Base-by-base conservation (phyloP, 1,284 basidiomycete species). In the Athelia sp. region DNA sequence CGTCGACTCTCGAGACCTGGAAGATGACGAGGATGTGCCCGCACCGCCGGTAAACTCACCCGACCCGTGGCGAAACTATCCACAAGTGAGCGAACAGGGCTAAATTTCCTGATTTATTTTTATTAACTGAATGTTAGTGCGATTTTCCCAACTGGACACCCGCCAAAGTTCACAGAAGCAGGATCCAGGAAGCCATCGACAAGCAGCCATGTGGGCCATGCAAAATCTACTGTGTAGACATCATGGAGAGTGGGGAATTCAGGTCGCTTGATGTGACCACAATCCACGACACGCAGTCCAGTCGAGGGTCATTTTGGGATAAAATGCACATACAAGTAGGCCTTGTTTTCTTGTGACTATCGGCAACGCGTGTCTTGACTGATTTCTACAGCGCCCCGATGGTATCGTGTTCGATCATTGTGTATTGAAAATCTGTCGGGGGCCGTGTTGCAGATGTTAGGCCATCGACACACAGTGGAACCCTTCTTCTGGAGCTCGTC, bases 71-170 rank as follows among this genome's bases (percentile, higher is more conserved):
- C 26, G 26, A 29, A 8, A 47, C 13, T 1, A 19, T 40, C 36
- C 36, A 40, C 36, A 40, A 9, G 36, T 40, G 36, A 4, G 36
- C 36, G 36, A 6, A 22, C 36, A 22, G 4, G 15, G 21, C 36
- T 6, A 6, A 8, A 6, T 18, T 50, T 31, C 45, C 70, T 67
- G 65, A 45, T 2, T 1, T 34, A 17, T 6, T 80, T 29, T 40
- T 40, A 21, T 21, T 40, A n/a, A 21, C 19, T n/a, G 15, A 80
- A 50, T 78, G 78, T 14, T 68, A 75, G 46, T 73, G 72, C 4
- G 62, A 65, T 19, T 80, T 76, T 47, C 74, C 72, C 23, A 81
- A 79, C 52, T 79, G 78, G 79, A 78, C 74, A 0, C 53, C 52
- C 8, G 55, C 55, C 4, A 76, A 78, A 53, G 70, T 78, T 10